These are phyloP conservation scores for Eucalyptus curtisii DNA, from an alignment of 345 rosid species.

Conservation along the genomic window DNA sequence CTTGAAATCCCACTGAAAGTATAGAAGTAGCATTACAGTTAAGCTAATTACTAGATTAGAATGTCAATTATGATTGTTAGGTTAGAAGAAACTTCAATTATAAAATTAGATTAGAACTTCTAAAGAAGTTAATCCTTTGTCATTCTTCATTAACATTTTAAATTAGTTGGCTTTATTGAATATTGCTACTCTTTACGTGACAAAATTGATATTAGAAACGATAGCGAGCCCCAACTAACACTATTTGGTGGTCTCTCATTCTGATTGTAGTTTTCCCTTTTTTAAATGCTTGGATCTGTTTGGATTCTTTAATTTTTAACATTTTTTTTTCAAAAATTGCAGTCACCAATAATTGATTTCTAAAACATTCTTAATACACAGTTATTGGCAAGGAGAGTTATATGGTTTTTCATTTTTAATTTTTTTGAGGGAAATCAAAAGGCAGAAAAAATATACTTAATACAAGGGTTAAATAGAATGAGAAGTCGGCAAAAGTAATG, in stretches of 20 bases:
- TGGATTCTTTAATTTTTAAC: neutral
- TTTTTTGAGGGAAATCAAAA: too few relatives aligned
- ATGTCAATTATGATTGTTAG: neutral
- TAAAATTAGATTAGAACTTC: neutral
- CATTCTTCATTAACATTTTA: neutral
- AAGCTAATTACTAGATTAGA: neutral
- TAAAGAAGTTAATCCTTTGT: rapidly evolving
- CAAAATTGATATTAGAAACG: rapidly evolving
- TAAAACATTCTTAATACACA: too few relatives aligned
- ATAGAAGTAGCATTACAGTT: neutral
- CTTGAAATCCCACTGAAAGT: neutral
- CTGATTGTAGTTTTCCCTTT: neutral
- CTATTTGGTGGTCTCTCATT: neutral
- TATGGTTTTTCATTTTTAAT: too few relatives aligned
- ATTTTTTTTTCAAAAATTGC: too few relatives aligned
- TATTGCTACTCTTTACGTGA: rapidly evolving
- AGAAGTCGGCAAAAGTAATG: too few relatives aligned
- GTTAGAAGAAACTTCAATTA: neutral
- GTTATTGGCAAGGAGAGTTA: too few relatives aligned
- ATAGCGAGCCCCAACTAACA: neutral
- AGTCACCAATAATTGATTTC: too few relatives aligned
- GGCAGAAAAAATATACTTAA: too few relatives aligned
- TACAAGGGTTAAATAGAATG: too few relatives aligned
- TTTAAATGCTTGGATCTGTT: neutral
- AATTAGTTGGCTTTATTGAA: neutral